Evolutionary conservation across 495 filamentous ascomycete species (phyloP).

Genomic region (Clavariopsis aquatica): DNA sequence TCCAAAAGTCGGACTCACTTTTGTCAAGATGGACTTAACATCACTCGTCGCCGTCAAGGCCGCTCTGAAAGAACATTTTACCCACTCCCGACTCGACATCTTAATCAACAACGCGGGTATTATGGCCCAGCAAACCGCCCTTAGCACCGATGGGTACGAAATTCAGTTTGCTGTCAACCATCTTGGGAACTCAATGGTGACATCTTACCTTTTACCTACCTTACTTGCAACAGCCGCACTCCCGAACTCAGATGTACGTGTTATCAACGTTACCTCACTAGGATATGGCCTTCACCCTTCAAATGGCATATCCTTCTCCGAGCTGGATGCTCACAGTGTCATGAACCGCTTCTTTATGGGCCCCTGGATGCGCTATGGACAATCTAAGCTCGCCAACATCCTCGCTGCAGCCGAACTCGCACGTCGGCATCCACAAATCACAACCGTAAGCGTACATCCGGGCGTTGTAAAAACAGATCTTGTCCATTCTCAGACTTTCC

Average conservation of each 20-base stretch:
- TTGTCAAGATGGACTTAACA: conserved; percentile 10
- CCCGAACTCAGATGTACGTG: conserved; percentile 45
- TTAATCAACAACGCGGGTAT: conserved; percentile 46
- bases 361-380: conserved; percentile 54
- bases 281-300: conserved; percentile 46
- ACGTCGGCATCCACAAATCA: conserved; percentile 57
- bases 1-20: conserved; percentile 3
- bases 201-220: conserved; percentile 32
- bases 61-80: conserved; percentile 2
- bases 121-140: conserved; percentile 50
- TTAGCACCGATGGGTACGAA: conserved; percentile 53
- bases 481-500: conserved; percentile 9
- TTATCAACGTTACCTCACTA: conserved; percentile 48
- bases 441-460: conserved; percentile 63
- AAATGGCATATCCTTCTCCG: conserved; percentile 35
- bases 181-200: conserved; percentile 47
- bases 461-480: conserved; percentile 63
- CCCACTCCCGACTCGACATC: conserved; percentile 34
- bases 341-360: conserved; percentile 18
- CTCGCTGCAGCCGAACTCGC: conserved; percentile 63
- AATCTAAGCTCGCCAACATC: conserved; percentile 73
- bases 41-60: conserved; percentile 19
- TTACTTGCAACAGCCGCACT: conserved; percentile 31
- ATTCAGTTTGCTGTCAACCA: conserved; percentile 55
- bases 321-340: conserved; percentile 25